Base-by-base conservation (phyloP, 208 protist genomes). In the Vickermania spadyakhi region DNA sequence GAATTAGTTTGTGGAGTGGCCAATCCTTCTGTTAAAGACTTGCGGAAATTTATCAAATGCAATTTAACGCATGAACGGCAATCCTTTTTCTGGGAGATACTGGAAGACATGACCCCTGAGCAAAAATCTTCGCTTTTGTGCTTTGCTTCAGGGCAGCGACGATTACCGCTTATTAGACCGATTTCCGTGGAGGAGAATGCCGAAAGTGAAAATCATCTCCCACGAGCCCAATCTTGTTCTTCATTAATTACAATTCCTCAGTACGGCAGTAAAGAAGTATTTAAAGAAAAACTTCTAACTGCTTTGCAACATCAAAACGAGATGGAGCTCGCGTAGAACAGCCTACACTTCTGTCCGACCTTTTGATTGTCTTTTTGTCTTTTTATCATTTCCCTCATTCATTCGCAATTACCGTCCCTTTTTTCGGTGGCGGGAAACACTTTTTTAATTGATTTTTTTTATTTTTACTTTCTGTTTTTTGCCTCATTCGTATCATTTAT, bases 261-360 rank as follows among this genome's bases (percentile, higher is more conserved):
- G 22, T 96, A 93, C 72, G 81, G 79, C 27, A 82, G 81, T 2
- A 68, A 85, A 26, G 81, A 91, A 11, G 71, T 84, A 51, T 91
- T 96, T 56, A 73, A 63, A 31, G 77, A 85, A 21, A 96, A 96
- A 62, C 61, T 96, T 2, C 41, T 89, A 3, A 28, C 86, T 13
- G 86, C 86, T 1, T 64, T 96, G 52, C 64, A 86, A 54, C 89
- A 96, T 57, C 75, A 90, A 62, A 86, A 83, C 70, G 89, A 93
- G 59, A 96, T 96, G 89, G 86, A 96, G 58, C 65, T 93, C n/a
- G 89, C 86, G 26, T 94, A 69, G 62, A n/a, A n/a, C n/a, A n/a
- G n/a, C n/a, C n/a, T n/a, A 13, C n/a, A 56, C 52, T 23, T 18
- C 41, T 18, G 18, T 21, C 18, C 41, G 18, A 26, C 58, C 51